Evolutionary conservation across 2,329 filamentous ascomycete genomes (phyloP).

Genomic region (Penicillium sclerotigenum): DNA sequence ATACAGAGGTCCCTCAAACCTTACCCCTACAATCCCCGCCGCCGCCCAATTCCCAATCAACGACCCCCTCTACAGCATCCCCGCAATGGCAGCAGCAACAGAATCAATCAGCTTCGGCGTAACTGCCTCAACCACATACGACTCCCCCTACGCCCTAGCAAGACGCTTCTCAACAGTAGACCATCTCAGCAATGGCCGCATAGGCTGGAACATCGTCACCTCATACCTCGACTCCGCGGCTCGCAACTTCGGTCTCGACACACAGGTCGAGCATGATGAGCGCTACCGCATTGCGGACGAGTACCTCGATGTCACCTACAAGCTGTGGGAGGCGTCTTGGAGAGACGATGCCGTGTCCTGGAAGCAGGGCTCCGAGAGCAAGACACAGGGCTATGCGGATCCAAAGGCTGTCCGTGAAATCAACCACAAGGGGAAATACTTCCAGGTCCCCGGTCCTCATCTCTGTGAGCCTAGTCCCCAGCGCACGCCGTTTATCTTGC

Average conservation of each 20-base stretch:
- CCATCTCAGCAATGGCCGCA: conserved; percentile 50
- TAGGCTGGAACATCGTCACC: conserved; percentile 55
- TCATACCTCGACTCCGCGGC: conserved; percentile 49
- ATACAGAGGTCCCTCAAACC: conserved; percentile 43
- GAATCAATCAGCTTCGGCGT: conserved; percentile 51
- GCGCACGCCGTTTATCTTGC: conserved; percentile 48
- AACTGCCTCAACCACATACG: conserved; percentile 55
- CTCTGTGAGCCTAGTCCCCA: conserved; percentile 47
- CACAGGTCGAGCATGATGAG: conserved; percentile 50
- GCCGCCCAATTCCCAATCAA: conserved; percentile 46
- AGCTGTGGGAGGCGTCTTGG: conserved; percentile 55
- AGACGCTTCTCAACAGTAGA: conserved; percentile 55
- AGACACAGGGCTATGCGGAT: conserved; percentile 30
- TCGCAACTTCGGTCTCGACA: conserved; percentile 46
- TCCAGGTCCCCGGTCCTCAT: conserved; percentile 45
- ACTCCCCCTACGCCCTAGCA: conserved; percentile 54
- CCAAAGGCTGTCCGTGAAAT: conserved; percentile 38
- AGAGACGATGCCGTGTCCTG: conserved; percentile 40
- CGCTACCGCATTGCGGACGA: conserved; percentile 50
- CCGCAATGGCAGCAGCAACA: conserved; percentile 49
- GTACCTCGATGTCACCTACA: conserved; percentile 47
- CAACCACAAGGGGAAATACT: conserved; percentile 42
- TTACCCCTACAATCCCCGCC: conserved; percentile 38
- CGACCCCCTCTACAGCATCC: conserved; percentile 42
- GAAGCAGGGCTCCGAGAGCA: conserved; percentile 13